These are phyloP conservation scores for Geotrichum australiense DNA, from an alignment of 1,139 yeast species.

Conservation along the genomic window DNA sequence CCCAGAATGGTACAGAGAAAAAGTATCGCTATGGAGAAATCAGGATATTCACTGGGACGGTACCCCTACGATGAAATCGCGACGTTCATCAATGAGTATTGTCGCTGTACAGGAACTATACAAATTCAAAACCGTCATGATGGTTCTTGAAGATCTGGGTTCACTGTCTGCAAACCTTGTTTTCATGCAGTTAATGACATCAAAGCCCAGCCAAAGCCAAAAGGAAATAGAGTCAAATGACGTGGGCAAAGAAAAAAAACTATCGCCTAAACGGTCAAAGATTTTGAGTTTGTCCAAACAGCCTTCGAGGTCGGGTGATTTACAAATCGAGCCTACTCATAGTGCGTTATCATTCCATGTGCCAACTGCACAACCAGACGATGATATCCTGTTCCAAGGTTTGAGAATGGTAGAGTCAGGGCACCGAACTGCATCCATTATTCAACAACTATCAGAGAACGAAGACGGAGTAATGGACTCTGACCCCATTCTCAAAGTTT, in stretches of 20 bases:
- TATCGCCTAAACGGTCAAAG: too few species aligned
- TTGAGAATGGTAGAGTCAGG: constrained; percentile 52
- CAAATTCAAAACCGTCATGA: constrained; percentile 18
- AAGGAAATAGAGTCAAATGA: constrained; percentile 21
- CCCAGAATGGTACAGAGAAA: constrained; percentile 7
- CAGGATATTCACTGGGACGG: constrained; percentile 9
- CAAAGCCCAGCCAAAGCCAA: constrained; percentile 14
- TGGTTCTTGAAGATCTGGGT: constrained; percentile 24
- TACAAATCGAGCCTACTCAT: constrained; percentile 11
- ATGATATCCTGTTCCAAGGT: constrained; percentile 37
- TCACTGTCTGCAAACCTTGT: constrained; percentile 26
- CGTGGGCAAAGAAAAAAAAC: constrained; percentile 19
- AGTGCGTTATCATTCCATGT: constrained; percentile 20
- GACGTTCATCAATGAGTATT: constrained; percentile 14
- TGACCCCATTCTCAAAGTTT: constrained; percentile 46
- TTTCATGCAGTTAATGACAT: constrained; percentile 31
- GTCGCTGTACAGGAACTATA: constrained; percentile 5
- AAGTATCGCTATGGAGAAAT: constrained; percentile 40
- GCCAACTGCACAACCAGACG: constrained; percentile 18
- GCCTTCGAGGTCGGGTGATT: too few species aligned
- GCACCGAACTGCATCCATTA: constrained; percentile 59
- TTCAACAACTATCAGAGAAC: constrained; percentile 49
- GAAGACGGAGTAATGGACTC: constrained; percentile 39
- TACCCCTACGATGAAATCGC: constrained; percentile 7
- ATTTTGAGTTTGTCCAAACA: too few species aligned